Evolutionary conservation across 1,139 yeast genomes (phyloP).

Genomic region (Yamadazyma diddensiae): DNA sequence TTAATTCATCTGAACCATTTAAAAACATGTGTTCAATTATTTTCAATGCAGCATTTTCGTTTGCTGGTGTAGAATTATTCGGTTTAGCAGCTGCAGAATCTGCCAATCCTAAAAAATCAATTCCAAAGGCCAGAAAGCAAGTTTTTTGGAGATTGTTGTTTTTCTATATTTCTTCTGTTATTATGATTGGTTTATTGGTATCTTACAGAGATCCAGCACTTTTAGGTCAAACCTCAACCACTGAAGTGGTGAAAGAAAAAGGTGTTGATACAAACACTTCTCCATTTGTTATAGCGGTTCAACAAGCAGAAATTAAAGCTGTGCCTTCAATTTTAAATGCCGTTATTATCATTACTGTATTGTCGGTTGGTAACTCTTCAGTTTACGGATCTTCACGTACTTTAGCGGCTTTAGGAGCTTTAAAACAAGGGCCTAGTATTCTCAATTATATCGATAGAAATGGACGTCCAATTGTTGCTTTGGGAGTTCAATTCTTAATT

Average conservation of each 20-base stretch:
- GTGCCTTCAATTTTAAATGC: conserved; percentile 34
- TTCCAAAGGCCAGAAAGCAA: conserved; percentile 35
- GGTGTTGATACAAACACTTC: conserved; percentile 37
- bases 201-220: conserved; percentile 23
- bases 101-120: conserved; percentile 29
- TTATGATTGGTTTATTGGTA: conserved; percentile 32
- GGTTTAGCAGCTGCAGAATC: conserved; percentile 37
- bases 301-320: conserved; percentile 27
- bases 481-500: conserved; percentile 41
- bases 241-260: conserved; percentile 14
- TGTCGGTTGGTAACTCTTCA: conserved; percentile 35
- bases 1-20: conserved; percentile 34
- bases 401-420: conserved; percentile 33
- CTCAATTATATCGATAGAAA: conserved; percentile 30
- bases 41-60: conserved; percentile 83
- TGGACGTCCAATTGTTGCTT: conserved; percentile 36
- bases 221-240: conserved; percentile 16
- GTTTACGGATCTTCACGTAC: conserved; percentile 38
- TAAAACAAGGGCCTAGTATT: conserved; percentile 31
- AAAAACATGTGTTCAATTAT: conserved; percentile 83
- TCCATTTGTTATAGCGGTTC: conserved; percentile 41
- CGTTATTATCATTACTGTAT: conserved; percentile 29
- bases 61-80: conserved; percentile 40
- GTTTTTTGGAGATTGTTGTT: conserved; percentile 34
- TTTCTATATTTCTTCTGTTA: conserved; percentile 28